phyloP scores from a whole-genome alignment of 2,329 filamentous ascomycete genomes.

The Claviceps sp. region DNA sequence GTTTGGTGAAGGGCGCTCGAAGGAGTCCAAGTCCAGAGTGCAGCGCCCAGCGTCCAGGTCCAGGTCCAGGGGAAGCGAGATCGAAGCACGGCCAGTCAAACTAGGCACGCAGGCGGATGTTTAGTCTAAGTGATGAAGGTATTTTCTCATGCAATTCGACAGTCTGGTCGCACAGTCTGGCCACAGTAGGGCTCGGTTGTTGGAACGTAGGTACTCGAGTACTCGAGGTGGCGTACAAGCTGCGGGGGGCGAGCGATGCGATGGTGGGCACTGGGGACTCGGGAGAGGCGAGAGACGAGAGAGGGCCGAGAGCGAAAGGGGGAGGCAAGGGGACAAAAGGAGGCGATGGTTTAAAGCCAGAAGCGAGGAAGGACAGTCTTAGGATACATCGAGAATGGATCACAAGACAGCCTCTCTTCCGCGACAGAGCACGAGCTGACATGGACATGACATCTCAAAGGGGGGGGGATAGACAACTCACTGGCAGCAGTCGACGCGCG shows the following conservation, averaged over 20 bases:
- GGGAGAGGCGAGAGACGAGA: too few species aligned
- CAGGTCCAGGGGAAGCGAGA: not conserved
- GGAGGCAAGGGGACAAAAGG: not conserved
- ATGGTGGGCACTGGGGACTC: not conserved
- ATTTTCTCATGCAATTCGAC: not conserved
- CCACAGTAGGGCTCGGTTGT: not conserved
- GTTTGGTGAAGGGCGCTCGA: too few species aligned
- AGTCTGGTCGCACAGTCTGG: not conserved
- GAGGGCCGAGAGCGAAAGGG: not conserved
- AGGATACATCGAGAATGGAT: not conserved
- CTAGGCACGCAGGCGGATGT: not conserved
- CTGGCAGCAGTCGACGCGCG: constrained; percentile 16
- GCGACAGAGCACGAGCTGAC: too few species aligned
- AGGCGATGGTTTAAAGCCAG: not conserved
- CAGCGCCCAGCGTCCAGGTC: too few species aligned
- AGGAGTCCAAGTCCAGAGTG: too few species aligned
- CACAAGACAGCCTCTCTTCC: too few species aligned
- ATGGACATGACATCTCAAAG: too few species aligned
- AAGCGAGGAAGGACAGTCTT: not conserved
- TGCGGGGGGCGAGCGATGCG: not conserved
- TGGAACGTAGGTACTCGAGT: not conserved
- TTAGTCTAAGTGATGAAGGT: not conserved
- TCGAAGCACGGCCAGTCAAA: not conserved
- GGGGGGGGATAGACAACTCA: constrained; percentile 8
- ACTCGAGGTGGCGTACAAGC: not conserved